Conservation (phyloP, 148 eudicot species). For the Rhododendron henanense region DNA sequence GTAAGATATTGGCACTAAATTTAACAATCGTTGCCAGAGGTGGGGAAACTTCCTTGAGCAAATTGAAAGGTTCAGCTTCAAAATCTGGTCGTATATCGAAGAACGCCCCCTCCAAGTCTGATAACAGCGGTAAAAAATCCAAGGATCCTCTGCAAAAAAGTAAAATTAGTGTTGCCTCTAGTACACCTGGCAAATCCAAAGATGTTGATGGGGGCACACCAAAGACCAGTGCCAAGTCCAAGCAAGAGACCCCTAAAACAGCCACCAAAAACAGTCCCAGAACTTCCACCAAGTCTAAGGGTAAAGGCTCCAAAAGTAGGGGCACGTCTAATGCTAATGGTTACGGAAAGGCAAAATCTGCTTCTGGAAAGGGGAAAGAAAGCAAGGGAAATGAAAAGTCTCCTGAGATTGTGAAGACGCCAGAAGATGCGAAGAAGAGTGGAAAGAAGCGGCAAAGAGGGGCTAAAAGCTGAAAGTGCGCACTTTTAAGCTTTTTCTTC, state of each 20-base stretch:
- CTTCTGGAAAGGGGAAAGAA: slow-evolving; percentile 31
- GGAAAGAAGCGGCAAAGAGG: slow-evolving; percentile 17
- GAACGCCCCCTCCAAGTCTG: slow-evolving; percentile 24
- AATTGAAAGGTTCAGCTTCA: slow-evolving; percentile 35
- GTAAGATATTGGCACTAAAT: neutral
- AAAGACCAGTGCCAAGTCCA: slow-evolving; percentile 24
- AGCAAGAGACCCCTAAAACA: slow-evolving; percentile 19
- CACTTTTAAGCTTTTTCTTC: slow-evolving; percentile 9
- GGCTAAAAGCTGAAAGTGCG: slow-evolving; percentile 23
- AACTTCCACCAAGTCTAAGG: slow-evolving; percentile 35
- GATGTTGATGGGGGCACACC: slow-evolving; percentile 25
- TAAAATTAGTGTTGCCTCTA: slow-evolving; percentile 1
- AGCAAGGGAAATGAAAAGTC: slow-evolving; percentile 25
- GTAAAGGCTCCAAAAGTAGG: slow-evolving; percentile 34
- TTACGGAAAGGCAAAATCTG: slow-evolving; percentile 30
- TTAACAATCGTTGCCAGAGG: neutral
- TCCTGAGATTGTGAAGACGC: slow-evolving; percentile 23
- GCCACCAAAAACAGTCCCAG: slow-evolving; percentile 16
- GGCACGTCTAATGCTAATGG: slow-evolving; percentile 26
- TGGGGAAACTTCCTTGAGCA: slow-evolving; percentile 43
- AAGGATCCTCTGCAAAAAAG: neutral
- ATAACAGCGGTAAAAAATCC: neutral
- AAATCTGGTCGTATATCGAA: slow-evolving; percentile 33
- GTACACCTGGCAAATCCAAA: slow-evolving; percentile 25
- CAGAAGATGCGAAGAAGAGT: slow-evolving; percentile 18